Percentiles rank a stretch among this genome's conserved stretches.
Evolutionary conservation across 257 asterid genomes (phyloP).

Genomic region (Solanum dulcamara): DNA sequence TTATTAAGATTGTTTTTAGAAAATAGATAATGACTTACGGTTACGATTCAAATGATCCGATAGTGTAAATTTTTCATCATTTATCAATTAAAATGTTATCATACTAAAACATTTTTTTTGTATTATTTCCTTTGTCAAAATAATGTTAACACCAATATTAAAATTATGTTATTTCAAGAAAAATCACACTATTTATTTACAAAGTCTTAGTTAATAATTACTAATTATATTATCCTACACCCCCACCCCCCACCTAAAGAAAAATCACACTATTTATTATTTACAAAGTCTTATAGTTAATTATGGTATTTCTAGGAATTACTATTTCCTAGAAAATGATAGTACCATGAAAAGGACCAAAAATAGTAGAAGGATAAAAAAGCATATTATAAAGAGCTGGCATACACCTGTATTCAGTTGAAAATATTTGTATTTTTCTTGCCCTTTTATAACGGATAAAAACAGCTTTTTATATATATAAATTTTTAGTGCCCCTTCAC

Average conservation of each 20-base stretch:
- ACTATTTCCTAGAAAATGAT: not conserved
- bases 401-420: not conserved
- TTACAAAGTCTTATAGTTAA: no score
- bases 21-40: not conserved
- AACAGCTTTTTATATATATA: not conserved
- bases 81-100: not conserved
- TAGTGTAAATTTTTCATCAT: no score
- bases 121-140: not conserved
- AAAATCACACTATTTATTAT: no score
- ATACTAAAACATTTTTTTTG: not conserved
- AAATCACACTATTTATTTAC: no score
- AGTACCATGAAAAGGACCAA: not conserved
- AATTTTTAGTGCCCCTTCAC: not conserved
- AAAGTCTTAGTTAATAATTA: not conserved
- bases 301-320: no score
- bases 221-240: no score
- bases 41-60: not conserved
- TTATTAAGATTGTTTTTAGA: not conserved
- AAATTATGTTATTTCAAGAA: not conserved
- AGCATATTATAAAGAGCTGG: not conserved
- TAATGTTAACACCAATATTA: not conserved
- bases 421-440: not conserved
- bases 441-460: not conserved
- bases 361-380: not conserved
- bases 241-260: no score